These are phyloP conservation scores for Cryphonectria naterciae DNA, from an alignment of 2,329 filamentous ascomycete genomes.

Conservation along the genomic window DNA sequence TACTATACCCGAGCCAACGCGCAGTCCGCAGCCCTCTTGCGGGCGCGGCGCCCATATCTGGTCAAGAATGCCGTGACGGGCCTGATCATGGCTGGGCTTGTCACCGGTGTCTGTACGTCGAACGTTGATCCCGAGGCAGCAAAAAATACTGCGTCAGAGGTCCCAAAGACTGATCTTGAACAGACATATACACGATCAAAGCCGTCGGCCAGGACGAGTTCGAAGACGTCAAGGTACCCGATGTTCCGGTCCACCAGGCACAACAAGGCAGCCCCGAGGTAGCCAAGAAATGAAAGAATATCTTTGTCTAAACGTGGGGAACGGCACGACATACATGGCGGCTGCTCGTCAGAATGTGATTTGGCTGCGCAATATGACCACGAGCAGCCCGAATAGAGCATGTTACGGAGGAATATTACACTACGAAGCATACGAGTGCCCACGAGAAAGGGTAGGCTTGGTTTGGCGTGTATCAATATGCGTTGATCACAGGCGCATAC, in stretches of 20 bases:
- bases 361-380: not conserved
- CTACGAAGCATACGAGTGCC: slow-evolving; percentile 2
- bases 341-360: not conserved
- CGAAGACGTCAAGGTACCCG: slow-evolving; percentile 89
- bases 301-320: too few relatives aligned
- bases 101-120: slow-evolving; percentile 83
- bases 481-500: slow-evolving; percentile 14
- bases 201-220: slow-evolving; percentile 97
- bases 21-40: slow-evolving; percentile 85
- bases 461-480: slow-evolving; percentile 11
- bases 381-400: not conserved
- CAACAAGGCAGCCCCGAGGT: slow-evolving; percentile 27
- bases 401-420: too few relatives aligned
- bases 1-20: slow-evolving; percentile 92
- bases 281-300: slow-evolving; percentile 36
- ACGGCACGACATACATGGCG: not conserved
- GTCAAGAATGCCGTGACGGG: slow-evolving; percentile 88
- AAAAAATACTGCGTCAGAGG: not conserved
- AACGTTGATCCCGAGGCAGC: not conserved
- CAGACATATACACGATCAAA: slow-evolving; percentile 68
- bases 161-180: slow-evolving; percentile 2
- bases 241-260: slow-evolving; percentile 54
- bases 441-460: not conserved
- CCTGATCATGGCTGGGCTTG: slow-evolving; percentile 72
- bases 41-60: slow-evolving; percentile 88